Evolutionary conservation across 805 yeast genomes (phyloP).

Genomic region (Yamadazyma nakazawae): DNA sequence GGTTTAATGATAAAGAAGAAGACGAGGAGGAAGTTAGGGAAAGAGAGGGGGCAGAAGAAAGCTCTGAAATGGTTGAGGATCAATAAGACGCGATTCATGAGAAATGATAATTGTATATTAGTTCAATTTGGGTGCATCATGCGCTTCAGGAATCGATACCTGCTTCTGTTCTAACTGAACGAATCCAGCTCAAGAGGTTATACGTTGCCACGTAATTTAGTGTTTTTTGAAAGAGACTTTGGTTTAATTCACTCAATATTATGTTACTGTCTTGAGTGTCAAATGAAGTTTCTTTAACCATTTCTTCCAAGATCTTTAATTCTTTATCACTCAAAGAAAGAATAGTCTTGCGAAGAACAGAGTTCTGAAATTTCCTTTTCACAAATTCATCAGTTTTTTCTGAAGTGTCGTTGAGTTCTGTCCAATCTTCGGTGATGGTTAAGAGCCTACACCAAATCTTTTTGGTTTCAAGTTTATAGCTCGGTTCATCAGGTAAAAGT

Average conservation of each 20-base stretch:
- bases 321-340: slow-evolving; percentile 20
- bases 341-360: slow-evolving; percentile 45
- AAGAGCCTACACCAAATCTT: slow-evolving; percentile 60
- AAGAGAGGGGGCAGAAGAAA: neutral
- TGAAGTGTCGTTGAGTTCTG: slow-evolving; percentile 30
- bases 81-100: slow-evolving; percentile 1
- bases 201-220: slow-evolving; percentile 5
- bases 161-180: slow-evolving; percentile 21
- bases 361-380: slow-evolving; percentile 36
- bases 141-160: slow-evolving; percentile 4
- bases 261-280: slow-evolving; percentile 9
- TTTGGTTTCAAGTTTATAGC: slow-evolving; percentile 20
- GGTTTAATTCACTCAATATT: slow-evolving; percentile 9
- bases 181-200: slow-evolving; percentile 17
- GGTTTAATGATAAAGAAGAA: slow-evolving; percentile 34
- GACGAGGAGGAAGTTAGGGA: slow-evolving; percentile 7
- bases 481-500: slow-evolving; percentile 26
- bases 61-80: neutral
- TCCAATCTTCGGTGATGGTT: slow-evolving; percentile 50
- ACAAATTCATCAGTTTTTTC: slow-evolving; percentile 41
- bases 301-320: slow-evolving; percentile 10
- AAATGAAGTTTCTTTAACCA: slow-evolving; percentile 7
- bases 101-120: neutral
- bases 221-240: slow-evolving; percentile 8
- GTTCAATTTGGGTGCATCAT: slow-evolving; percentile 8